These are phyloP conservation scores for Teunomyces barrocoloradensis DNA, from an alignment of 805 yeast genomes.

Conservation along the genomic window DNA sequence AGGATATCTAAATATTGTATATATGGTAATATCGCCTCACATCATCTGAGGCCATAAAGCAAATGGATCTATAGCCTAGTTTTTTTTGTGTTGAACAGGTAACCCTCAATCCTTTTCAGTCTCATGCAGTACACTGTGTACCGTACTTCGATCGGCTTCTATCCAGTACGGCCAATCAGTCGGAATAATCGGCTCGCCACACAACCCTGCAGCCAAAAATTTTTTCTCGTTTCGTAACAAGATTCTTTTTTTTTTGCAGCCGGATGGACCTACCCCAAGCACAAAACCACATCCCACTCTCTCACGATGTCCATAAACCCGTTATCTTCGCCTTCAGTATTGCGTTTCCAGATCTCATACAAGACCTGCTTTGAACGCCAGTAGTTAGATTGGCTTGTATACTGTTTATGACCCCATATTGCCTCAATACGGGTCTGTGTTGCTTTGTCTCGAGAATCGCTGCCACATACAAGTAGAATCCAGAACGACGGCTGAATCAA, in stretches of 20 bases:
- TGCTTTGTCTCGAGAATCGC: constrained; percentile 30
- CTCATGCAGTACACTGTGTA: too few relatives aligned
- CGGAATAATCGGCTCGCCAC: neutral
- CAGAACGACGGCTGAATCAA: constrained; percentile 45
- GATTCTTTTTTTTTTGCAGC: neutral
- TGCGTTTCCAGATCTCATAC: constrained; percentile 49
- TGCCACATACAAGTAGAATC: constrained; percentile 44
- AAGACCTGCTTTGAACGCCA: constrained; percentile 58
- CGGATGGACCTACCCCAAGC: constrained; percentile 18
- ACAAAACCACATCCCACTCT: constrained; percentile 50
- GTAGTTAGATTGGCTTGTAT: constrained; percentile 31
- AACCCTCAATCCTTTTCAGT: too few relatives aligned
- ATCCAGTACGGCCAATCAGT: neutral
- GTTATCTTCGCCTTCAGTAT: constrained; percentile 31
- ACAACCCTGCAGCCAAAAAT: neutral
- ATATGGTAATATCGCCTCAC: too few relatives aligned
- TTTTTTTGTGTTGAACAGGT: too few relatives aligned
- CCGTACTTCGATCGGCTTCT: too few relatives aligned
- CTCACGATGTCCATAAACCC: constrained; percentile 56
- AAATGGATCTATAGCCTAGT: too few relatives aligned
- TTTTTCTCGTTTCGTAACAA: neutral
- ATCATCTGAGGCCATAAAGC: too few relatives aligned
- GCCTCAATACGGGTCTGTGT: constrained; percentile 31
- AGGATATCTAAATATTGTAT: too few relatives aligned
- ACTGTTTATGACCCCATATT: constrained; percentile 28